Base-by-base conservation (phyloP, 2,329 filamentous ascomycete species). In the Pyrenophora teres region DNA sequence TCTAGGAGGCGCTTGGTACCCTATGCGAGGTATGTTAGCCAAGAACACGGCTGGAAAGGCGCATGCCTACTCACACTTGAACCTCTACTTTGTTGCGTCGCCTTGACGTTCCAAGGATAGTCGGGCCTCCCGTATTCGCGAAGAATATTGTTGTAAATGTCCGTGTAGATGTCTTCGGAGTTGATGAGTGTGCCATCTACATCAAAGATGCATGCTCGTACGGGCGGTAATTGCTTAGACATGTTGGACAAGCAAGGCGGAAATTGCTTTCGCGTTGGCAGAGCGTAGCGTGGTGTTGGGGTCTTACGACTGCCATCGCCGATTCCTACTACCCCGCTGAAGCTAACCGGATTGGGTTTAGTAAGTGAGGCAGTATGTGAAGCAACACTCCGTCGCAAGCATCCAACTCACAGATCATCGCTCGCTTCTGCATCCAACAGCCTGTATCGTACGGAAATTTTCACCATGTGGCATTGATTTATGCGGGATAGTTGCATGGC, bases 161-260 rank as follows among this genome's bases (percentile, higher is more conserved):
- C 41, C 4, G 50, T 56, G 35, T 46, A 45, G 12, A 71, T 68
- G 53, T 72, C 70, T 56, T 73, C 70, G 27, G 70, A 64, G 44
- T 72, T 69, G 52, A 72, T 65, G 40, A 73, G 67, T 6, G 69
- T 62, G 2, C 70, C 69, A 40, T 73, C 70, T 51, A 73, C 57
- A 54, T 73, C 69, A 37, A 73, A 73, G 40, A 73, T 72, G 52
- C 66, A 71, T 39, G 70, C 70, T 18, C 69, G 64, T 23, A 71
- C 54, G 31, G 60, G 56, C 2, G 58, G 64, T 6, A 60, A 59
- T 3, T 13, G 21, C 15, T 40, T 36, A 21, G 27, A 33, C 49
- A 52, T 52, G 8, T 21, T 6, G 13, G 3, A 19, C 7, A 39
- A 7, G 23, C n/a, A n/a, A 7, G 4, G 30, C 13, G 4, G 18